These are phyloP conservation scores for Fragaria vesca DNA, from an alignment of 306 rosid species.

Conservation along the genomic window DNA sequence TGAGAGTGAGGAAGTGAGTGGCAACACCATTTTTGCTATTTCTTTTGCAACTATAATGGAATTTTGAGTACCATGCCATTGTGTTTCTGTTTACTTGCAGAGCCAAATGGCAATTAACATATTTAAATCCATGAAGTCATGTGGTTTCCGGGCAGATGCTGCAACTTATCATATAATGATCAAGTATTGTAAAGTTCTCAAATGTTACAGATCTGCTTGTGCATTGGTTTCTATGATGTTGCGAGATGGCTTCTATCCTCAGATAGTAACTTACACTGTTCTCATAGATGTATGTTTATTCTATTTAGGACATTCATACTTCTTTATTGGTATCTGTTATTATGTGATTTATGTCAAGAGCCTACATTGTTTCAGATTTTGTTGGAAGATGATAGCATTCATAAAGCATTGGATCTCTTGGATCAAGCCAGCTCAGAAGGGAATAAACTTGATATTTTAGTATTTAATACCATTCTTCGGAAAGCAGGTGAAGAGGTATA, in stretches of 20 bases:
- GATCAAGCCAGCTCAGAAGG: conserved; percentile 60
- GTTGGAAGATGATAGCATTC: conserved; percentile 44
- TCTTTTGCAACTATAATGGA: conserved; percentile 21
- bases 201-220: conserved; percentile 67
- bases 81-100: conserved; percentile 51
- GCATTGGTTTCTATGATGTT: conserved; percentile 67
- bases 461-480: conserved; percentile 61
- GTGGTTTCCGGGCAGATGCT: conserved; percentile 50
- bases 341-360: conserved; percentile 11
- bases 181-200: conserved; percentile 52
- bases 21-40: conserved; percentile 27
- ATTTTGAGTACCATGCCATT: conserved; percentile 24
- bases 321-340: background rate
- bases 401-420: conserved; percentile 63
- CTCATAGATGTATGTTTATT: conserved; percentile 50
- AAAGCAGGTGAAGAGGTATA: conserved; percentile 61
- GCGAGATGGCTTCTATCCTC: conserved; percentile 64
- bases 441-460: conserved; percentile 47
- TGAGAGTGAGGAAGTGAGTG: conserved; percentile 60
- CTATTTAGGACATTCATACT: background rate
- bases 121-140: conserved; percentile 64
- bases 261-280: conserved; percentile 48
- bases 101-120: conserved; percentile 52
- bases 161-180: conserved; percentile 75
- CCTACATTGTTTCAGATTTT: conserved; percentile 56